Evolutionary conservation across 192 early-diverging fungal species (phyloP).

Genomic region (Umbelopsis isabellina): DNA sequence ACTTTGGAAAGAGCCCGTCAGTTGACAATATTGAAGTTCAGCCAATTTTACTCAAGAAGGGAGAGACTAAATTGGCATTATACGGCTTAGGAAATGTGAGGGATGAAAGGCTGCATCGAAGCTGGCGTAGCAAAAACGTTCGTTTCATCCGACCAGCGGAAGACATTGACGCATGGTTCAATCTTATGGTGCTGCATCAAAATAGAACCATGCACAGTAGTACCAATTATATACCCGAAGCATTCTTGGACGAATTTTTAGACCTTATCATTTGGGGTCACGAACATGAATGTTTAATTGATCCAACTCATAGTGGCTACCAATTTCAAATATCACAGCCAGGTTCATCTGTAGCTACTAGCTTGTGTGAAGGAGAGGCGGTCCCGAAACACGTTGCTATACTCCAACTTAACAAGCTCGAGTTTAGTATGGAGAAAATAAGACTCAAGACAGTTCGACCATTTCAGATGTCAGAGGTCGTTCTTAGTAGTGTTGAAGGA

Average conservation of each 20-base stretch:
- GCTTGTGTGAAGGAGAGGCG: conserved; percentile 83
- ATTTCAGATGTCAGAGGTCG: conserved; percentile 77
- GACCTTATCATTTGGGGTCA: conserved; percentile 94
- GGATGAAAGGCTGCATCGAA: conserved; percentile 86
- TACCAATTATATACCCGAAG: conserved; percentile 87
- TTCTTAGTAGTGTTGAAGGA: conserved; percentile 51
- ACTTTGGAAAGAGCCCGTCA: conserved; percentile 80
- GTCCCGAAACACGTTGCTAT: conserved; percentile 62
- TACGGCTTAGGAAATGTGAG: conserved; percentile 93
- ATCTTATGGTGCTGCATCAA: conserved; percentile 91
- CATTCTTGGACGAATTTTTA: conserved; percentile 80
- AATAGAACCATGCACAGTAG: conserved; percentile 84
- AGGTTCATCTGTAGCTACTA: conserved; percentile 91
- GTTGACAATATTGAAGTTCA: conserved; percentile 79
- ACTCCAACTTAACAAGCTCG: conserved; percentile 64
- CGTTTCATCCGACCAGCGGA: conserved; percentile 72
- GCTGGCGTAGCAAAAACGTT: conserved; percentile 72
- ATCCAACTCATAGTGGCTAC: conserved; percentile 68
- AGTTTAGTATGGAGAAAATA: conserved; percentile 78
- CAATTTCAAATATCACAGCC: conserved; percentile 88
- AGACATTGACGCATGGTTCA: conserved; percentile 80
- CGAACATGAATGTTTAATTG: conserved; percentile 93
- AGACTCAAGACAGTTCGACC: conserved; percentile 83
- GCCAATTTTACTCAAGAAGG: conserved; percentile 85
- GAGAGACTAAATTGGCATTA: conserved; percentile 72